Evolutionary conservation across 805 yeast genomes (phyloP), one percentile per base, ranked within the genome.

Genomic region (Candida quercuum): DNA sequence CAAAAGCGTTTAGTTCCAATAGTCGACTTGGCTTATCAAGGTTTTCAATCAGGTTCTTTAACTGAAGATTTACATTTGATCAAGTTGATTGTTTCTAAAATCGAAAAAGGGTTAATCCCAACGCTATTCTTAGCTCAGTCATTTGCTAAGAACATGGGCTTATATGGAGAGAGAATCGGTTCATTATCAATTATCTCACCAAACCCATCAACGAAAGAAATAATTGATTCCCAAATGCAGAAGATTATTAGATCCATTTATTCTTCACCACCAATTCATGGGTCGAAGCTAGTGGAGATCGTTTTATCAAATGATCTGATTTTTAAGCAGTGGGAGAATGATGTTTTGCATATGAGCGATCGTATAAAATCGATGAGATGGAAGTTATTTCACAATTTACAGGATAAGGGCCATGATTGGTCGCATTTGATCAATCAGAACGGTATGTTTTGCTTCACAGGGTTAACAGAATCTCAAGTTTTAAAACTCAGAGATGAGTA

Each of bases 371-470:
- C 69, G 21, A 86, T 88, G 72, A 76, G 97, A 60, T 55, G 65
- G 38, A 62, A 72, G 43, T 71, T 91, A 56, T 76, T 75, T 60
- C 71, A 74, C 38, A 69, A 75, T 44, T 72, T 87, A 52, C 78
- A 69, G 67, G 56, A 39, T 45, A 69, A 63, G 42, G 70, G 64
- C 56, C 72, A 81, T 49, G 70, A 77, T 60, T 91, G 98, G 98
- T 82, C 81, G 38, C 95, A 86, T 57, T 72, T 91, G 52, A 68
- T 84, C 39, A 74, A 80, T 56, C 98, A 91, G 64, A 83, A 91
- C 59, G 99, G 99, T 52, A 91, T 91, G 98, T 91, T 91, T 66
- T 86, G 91, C 53, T 91, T 74, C 69, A 89, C 97, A 25, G 96
- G 96, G 7, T 72, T 91, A 45, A 58, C 63, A 23, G 67, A 76